Percentiles rank a stretch among this genome's conserved stretches.
phyloP scores from a whole-genome alignment of 768 basidiomycete species.

The Xerocomellus intermedius region DNA sequence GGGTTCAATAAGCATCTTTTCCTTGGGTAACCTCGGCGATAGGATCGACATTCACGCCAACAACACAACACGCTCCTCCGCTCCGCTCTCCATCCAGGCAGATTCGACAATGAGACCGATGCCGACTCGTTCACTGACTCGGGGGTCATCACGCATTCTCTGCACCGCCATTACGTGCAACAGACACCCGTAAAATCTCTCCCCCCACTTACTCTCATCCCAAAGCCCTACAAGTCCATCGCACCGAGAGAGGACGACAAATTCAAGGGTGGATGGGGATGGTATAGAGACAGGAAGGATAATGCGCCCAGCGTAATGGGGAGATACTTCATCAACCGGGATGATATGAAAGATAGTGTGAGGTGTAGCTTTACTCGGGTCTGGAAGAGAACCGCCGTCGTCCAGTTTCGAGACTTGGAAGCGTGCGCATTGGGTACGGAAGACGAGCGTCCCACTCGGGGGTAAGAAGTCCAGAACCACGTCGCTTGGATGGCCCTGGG shows the following conservation, averaged over 20 bases:
- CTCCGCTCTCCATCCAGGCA: slow-evolving; percentile 15
- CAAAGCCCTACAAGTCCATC: not conserved
- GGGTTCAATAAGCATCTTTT: no score
- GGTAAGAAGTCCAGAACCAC: not conserved
- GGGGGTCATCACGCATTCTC: not conserved
- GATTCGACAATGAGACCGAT: slow-evolving; percentile 19
- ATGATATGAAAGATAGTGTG: slow-evolving; percentile 15
- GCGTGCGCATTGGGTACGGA: slow-evolving; percentile 17
- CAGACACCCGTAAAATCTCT: slow-evolving; percentile 8
- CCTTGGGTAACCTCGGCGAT: no score
- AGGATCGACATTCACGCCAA: slow-evolving; percentile 4
- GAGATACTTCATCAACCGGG: not conserved
- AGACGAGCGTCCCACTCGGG: slow-evolving; percentile 23
- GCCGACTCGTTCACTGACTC: slow-evolving; percentile 20
- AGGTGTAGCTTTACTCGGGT: not conserved
- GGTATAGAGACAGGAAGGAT: slow-evolving; percentile 14
- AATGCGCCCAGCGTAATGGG: slow-evolving; percentile 11
- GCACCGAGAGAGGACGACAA: slow-evolving; percentile 22
- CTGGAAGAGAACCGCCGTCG: not conserved
- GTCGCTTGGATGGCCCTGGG: not conserved
- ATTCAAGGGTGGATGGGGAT: slow-evolving; percentile 7
- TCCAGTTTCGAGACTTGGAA: slow-evolving; percentile 9
- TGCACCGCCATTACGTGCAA: slow-evolving; percentile 24
- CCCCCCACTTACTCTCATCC: slow-evolving; percentile 11
- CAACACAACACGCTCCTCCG: slow-evolving; percentile 7